Conservation (phyloP, 805 yeast genomes). For the Candida bentonensis region DNA sequence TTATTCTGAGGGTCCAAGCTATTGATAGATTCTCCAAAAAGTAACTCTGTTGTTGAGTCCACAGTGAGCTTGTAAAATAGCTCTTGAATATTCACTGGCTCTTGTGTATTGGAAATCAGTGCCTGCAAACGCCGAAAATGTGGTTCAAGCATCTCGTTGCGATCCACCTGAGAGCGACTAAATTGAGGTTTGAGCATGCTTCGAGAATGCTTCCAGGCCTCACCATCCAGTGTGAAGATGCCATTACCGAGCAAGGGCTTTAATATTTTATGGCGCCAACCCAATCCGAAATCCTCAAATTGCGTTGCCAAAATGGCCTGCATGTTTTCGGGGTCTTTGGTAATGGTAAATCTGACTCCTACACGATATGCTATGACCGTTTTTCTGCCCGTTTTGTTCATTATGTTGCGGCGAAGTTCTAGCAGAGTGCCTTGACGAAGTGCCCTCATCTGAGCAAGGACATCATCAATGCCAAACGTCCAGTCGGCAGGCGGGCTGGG, state of each 20-base stretch:
- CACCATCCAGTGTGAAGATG: conserved; percentile 22
- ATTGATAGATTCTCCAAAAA: conserved; percentile 20
- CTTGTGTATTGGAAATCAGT: conserved; percentile 4
- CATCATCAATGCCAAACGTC: no score
- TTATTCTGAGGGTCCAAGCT: conserved; percentile 11
- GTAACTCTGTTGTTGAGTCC: conserved; percentile 23
- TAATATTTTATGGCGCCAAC: conserved; percentile 15
- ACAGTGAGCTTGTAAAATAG: conserved; percentile 19
- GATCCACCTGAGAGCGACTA: conserved; percentile 16
- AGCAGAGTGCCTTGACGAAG: no score
- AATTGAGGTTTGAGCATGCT: conserved; percentile 22
- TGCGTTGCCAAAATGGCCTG: conserved; percentile 20
- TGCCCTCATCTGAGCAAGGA: no score
- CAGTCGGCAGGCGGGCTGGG: no score
- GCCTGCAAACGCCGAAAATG: conserved; percentile 12
- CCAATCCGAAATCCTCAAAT: conserved; percentile 20
- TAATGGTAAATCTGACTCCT: conserved; percentile 4
- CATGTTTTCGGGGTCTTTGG: conserved; percentile 21
- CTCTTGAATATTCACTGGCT: conserved; percentile 16
- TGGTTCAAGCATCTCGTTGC: conserved; percentile 11
- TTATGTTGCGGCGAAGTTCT: no score
- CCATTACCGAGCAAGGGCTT: conserved; percentile 20
- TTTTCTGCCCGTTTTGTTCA: neutral
- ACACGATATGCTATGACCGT: neutral
- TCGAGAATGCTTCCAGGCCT: conserved; percentile 23